phyloP scores from a whole-genome alignment of 495 filamentous ascomycete species.

The Tuber calosporum region DNA sequence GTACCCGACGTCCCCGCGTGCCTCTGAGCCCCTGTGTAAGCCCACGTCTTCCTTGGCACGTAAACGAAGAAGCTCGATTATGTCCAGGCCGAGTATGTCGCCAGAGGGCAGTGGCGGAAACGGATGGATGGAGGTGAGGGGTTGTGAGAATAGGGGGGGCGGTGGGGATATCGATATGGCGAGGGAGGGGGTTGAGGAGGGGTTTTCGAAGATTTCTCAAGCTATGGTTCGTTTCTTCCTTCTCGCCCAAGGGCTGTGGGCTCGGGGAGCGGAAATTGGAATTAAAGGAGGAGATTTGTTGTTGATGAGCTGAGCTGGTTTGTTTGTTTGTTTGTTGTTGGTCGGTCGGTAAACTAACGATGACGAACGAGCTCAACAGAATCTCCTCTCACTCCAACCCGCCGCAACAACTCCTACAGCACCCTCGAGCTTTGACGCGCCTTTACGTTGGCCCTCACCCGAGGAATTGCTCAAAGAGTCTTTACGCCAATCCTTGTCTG shows the following conservation, averaged over 20 bases:
- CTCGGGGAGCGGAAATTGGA: not conserved
- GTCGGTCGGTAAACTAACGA: constrained; percentile 3
- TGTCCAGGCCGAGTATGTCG: constrained; percentile 23
- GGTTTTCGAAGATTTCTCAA: constrained; percentile 24
- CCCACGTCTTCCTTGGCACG: constrained; percentile 37
- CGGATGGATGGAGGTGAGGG: constrained; percentile 22
- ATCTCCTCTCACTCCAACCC: constrained; percentile 34
- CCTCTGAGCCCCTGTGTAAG: constrained; percentile 25
- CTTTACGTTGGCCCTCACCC: constrained; percentile 26
- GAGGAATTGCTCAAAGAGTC: constrained; percentile 39
- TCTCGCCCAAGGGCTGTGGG: not conserved
- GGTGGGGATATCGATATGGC: not conserved
- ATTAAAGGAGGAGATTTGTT: not conserved
- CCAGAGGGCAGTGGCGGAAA: constrained; percentile 13
- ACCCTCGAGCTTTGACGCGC: not conserved
- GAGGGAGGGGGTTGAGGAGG: constrained; percentile 17
- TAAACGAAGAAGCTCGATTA: constrained; percentile 33
- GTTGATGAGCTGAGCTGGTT: not conserved
- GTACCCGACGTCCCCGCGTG: constrained; percentile 22
- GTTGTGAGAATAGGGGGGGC: constrained; percentile 10
- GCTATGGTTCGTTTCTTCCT: constrained; percentile 31
- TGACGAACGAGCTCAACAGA: constrained; percentile 13
- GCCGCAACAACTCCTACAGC: constrained; percentile 3
- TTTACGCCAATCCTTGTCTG: constrained; percentile 32
- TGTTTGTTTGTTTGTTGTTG: not conserved